These are phyloP conservation scores for Ophiostoma sp. DNA, from an alignment of 2,329 filamentous ascomycete species.

Conservation along the genomic window DNA sequence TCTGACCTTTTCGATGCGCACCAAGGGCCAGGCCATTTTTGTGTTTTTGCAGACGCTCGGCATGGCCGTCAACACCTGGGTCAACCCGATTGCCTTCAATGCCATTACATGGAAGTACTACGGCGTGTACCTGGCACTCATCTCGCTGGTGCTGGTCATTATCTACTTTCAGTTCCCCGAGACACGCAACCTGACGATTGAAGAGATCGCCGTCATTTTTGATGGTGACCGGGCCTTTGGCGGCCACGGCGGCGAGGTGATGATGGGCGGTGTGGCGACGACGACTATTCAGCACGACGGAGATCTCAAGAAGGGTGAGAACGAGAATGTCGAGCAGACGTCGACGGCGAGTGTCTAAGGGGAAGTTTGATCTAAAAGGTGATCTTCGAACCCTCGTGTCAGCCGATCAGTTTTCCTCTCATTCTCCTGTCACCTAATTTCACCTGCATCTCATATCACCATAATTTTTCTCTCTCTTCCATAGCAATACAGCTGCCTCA, in stretches of 20 bases:
- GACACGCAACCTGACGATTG: neutral
- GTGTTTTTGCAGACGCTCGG: neutral
- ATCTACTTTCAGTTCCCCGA: neutral
- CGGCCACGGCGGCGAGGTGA: neutral
- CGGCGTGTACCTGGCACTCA: neutral
- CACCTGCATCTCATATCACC: neutral
- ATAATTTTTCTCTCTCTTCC: neutral
- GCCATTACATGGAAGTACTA: neutral
- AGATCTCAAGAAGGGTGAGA: slow-evolving; percentile 2
- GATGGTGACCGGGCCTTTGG: neutral
- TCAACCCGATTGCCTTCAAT: neutral
- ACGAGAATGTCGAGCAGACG: neutral
- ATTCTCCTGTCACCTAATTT: neutral
- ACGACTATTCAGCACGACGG: neutral
- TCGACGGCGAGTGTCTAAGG: neutral
- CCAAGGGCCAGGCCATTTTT: neutral
- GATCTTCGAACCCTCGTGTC: neutral
- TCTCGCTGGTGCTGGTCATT: neutral
- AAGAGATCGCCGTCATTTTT: neutral
- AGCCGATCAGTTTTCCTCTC: neutral
- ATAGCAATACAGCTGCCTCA: neutral
- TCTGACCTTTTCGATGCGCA: neutral
- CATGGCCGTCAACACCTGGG: neutral
- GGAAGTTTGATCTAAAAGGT: neutral
- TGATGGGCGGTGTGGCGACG: neutral